These are phyloP conservation scores for Aspergillus unguis DNA, from an alignment of 2,329 filamentous ascomycete genomes.

Conservation along the genomic window DNA sequence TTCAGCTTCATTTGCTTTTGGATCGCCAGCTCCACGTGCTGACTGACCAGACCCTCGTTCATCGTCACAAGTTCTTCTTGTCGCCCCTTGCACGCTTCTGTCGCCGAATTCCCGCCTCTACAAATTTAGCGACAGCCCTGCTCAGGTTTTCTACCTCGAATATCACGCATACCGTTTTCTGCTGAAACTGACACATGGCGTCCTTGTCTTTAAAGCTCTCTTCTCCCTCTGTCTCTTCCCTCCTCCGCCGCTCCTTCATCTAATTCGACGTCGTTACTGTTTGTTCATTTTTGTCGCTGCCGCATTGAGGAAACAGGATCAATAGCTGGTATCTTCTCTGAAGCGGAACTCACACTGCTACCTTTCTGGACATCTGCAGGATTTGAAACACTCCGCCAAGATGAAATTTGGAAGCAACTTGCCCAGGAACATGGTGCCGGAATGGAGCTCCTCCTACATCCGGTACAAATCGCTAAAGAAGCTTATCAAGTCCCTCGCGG, in stretches of 20 bases:
- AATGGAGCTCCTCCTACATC: constrained; percentile 51
- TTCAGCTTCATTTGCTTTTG: background rate
- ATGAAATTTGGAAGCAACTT: constrained; percentile 54
- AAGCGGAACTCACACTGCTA: background rate
- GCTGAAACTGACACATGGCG: constrained; percentile 23
- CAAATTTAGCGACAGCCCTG: background rate
- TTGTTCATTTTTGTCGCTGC: background rate
- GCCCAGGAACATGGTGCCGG: constrained; percentile 49
- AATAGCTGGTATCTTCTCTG: no score
- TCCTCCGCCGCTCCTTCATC: constrained; percentile 4
- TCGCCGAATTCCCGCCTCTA: background rate
- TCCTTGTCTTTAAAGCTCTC: constrained; percentile 10
- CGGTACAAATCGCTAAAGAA: constrained; percentile 70
- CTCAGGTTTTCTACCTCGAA: constrained; percentile 12
- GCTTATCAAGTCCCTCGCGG: constrained; percentile 76
- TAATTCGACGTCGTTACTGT: constrained; percentile 7
- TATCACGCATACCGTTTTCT: constrained; percentile 3
- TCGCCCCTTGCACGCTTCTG: background rate
- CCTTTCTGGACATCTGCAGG: constrained; percentile 1
- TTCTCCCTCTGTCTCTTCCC: constrained; percentile 12
- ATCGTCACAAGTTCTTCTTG: constrained; percentile 1
- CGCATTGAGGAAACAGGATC: background rate
- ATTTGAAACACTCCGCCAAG: constrained; percentile 16
- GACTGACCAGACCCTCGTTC: constrained; percentile 1
- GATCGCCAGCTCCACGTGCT: constrained; percentile 11